Evolutionary conservation across 2,329 filamentous ascomycete genomes (phyloP).

Genomic region (Monilinia fructicola): DNA sequence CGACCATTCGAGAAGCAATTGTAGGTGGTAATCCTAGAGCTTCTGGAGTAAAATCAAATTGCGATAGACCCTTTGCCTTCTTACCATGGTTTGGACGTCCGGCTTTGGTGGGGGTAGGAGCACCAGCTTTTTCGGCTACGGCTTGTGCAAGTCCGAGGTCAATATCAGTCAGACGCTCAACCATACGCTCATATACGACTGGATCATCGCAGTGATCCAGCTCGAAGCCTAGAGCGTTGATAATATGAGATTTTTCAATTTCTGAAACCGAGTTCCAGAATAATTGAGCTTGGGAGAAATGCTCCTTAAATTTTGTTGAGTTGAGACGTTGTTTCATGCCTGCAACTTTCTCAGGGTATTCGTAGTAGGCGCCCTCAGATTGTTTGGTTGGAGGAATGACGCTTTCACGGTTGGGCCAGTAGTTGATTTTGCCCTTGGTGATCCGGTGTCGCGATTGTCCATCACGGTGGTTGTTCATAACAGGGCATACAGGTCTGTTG

Average conservation of each 20-base stretch:
- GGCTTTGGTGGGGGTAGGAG: conserved; percentile 54
- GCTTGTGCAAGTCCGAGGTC: conserved; percentile 66
- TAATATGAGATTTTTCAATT: conserved; percentile 64
- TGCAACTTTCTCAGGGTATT: conserved; percentile 62
- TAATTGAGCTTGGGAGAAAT: conserved; percentile 74
- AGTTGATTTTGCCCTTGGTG: conserved; percentile 70
- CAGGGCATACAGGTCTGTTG: conserved; percentile 71
- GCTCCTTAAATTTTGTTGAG: conserved; percentile 74
- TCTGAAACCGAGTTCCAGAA: conserved; percentile 77
- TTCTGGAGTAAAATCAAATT: conserved; percentile 64
- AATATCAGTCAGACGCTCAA: conserved; percentile 68
- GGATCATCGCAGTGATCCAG: conserved; percentile 81
- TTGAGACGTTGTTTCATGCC: conserved; percentile 70
- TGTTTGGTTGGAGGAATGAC: conserved; percentile 60
- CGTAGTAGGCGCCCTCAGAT: conserved; percentile 66
- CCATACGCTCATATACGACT: conserved; percentile 70
- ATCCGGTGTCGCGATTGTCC: conserved; percentile 73
- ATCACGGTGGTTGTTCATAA: conserved; percentile 76
- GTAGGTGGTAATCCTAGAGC: conserved; percentile 52
- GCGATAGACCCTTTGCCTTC: conserved; percentile 66
- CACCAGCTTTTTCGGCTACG: conserved; percentile 70
- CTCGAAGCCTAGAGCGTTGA: conserved; percentile 64
- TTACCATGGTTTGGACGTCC: conserved; percentile 62
- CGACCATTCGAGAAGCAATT: conserved; percentile 69
- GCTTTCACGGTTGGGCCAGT: conserved; percentile 74